Evolutionary conservation across 805 yeast genomes (phyloP).

Genomic region (Metschnikowia borealis): DNA sequence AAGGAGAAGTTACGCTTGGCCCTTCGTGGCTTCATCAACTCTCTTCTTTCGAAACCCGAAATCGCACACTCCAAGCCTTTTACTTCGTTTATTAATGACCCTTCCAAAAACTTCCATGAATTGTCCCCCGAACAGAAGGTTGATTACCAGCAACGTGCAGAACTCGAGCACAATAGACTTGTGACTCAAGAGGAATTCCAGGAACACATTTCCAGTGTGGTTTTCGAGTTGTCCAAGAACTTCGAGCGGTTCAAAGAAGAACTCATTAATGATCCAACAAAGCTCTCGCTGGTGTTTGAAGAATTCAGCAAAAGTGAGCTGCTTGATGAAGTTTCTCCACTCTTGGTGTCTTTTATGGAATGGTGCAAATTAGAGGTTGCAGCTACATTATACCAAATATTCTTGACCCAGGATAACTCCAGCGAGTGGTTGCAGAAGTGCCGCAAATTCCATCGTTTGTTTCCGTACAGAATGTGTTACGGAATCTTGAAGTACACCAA

Average conservation of each 20-base stretch:
- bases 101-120: constrained; percentile 23
- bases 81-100: constrained; percentile 9
- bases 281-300: constrained; percentile 56
- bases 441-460: constrained; percentile 63
- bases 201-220: constrained; percentile 57
- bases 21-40: constrained; percentile 65
- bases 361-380: constrained; percentile 84
- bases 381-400: constrained; percentile 74
- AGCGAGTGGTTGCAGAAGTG: constrained; percentile 70
- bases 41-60: constrained; percentile 50
- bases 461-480: constrained; percentile 77
- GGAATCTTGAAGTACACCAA: constrained; percentile 79
- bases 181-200: constrained; percentile 70
- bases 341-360: constrained; percentile 66
- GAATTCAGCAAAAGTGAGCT: constrained; percentile 57
- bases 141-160: constrained; percentile 57
- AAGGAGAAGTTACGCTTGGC: constrained; percentile 78
- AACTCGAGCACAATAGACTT: constrained; percentile 56
- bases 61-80: constrained; percentile 52
- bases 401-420: constrained; percentile 78
- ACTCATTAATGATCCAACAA: constrained; percentile 47
- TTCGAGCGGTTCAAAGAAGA: constrained; percentile 58
- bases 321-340: constrained; percentile 59
- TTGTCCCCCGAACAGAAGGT: constrained; percentile 40
- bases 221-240: constrained; percentile 49